Evolutionary conservation across 306 rosid genomes (phyloP).

Genomic region (Pachyrhizus erosus): DNA sequence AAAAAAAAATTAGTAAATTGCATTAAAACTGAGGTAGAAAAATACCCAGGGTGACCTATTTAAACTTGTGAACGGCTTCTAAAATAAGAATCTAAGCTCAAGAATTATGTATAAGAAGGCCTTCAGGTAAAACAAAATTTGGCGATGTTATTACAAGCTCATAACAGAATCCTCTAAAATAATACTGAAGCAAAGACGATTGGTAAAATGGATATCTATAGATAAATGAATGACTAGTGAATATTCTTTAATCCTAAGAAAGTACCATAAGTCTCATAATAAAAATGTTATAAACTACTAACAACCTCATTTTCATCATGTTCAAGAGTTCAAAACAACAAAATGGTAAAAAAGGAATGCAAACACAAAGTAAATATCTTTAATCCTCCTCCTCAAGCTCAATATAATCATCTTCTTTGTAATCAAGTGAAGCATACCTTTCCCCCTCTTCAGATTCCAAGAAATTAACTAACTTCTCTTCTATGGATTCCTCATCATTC

Average conservation of each 20-base stretch:
- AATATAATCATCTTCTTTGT: background rate
- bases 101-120: slow-evolving; percentile 88
- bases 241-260: background rate
- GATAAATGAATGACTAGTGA: background rate
- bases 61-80: slow-evolving; percentile 79
- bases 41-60: slow-evolving; percentile 85
- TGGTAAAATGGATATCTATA: slow-evolving; percentile 15
- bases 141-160: slow-evolving; percentile 1
- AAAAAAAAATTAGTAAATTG: slow-evolving; percentile 23
- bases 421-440: background rate
- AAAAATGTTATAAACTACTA: too few relatives aligned
- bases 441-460: background rate
- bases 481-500: background rate
- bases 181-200: background rate
- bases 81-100: slow-evolving; percentile 80
- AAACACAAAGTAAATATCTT: background rate
- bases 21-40: slow-evolving; percentile 26
- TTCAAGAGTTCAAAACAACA: background rate
- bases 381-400: background rate
- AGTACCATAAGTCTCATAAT: too few relatives aligned
- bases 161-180: slow-evolving; percentile 21
- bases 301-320: background rate
- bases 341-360: background rate
- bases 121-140: slow-evolving; percentile 48
- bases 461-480: background rate